Conservation (phyloP, 2,329 filamentous ascomycete genomes). For the Scedosporium dehoogii region DNA sequence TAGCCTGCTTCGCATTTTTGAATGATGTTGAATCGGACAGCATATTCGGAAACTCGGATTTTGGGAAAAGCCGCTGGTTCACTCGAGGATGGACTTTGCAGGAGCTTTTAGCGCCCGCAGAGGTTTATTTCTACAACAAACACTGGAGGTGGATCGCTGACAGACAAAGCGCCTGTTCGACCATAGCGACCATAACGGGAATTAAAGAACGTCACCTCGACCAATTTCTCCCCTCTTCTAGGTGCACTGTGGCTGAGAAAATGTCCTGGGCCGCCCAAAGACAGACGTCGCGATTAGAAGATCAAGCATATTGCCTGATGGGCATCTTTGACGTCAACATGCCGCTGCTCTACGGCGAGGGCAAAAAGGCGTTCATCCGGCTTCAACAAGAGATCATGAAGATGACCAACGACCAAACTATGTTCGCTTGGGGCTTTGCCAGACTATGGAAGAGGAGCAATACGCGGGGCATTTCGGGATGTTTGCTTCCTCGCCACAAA, state of each 20-base stretch:
- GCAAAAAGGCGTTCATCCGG: slow-evolving; percentile 9
- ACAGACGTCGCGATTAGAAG: slow-evolving; percentile 13
- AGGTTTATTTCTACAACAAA: slow-evolving; percentile 18
- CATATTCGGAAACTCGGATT: neutral
- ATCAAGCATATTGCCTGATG: slow-evolving; percentile 15
- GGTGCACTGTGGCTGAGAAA: slow-evolving; percentile 12
- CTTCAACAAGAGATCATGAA: slow-evolving; percentile 16
- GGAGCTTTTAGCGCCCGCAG: slow-evolving; percentile 46
- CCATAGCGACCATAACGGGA: slow-evolving; percentile 10
- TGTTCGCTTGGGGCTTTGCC: slow-evolving; percentile 14
- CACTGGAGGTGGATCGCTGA: slow-evolving; percentile 17
- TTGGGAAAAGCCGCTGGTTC: slow-evolving; percentile 10
- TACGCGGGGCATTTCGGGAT: too few species aligned
- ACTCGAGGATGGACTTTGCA: slow-evolving; percentile 39
- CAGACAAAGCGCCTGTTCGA: slow-evolving; percentile 11
- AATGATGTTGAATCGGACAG: slow-evolving; percentile 11
- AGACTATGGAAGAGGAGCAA: neutral
- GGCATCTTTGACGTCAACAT: slow-evolving; percentile 16
- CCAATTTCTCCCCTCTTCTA: neutral
- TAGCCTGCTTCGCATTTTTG: slow-evolving; percentile 16
- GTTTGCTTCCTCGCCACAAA: too few species aligned
- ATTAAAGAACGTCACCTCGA: slow-evolving; percentile 11
- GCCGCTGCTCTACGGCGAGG: slow-evolving; percentile 14
- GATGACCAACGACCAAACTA: slow-evolving; percentile 10
- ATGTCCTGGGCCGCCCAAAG: slow-evolving; percentile 14